These are phyloP conservation scores for Aeminium ludgeri DNA, from an alignment of 495 filamentous ascomycete genomes.

Conservation along the genomic window DNA sequence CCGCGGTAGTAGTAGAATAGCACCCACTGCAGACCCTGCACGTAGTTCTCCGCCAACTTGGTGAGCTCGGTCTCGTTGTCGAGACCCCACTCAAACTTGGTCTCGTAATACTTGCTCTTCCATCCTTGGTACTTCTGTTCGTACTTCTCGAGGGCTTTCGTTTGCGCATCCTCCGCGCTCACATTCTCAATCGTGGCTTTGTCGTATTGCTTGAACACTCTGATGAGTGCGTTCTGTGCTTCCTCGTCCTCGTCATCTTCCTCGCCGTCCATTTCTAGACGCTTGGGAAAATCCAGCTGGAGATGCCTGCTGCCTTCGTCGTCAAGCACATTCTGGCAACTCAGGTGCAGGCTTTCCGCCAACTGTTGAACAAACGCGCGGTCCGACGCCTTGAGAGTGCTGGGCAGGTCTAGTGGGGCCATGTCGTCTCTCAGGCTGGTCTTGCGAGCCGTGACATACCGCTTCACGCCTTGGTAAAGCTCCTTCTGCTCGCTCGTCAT, in stretches of 20 bases:
- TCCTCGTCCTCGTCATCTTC: slow-evolving; percentile 54
- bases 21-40: slow-evolving; percentile 96
- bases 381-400: slow-evolving; percentile 63
- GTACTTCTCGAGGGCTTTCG: slow-evolving; percentile 64
- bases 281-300: slow-evolving; percentile 49
- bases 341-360: slow-evolving; percentile 60
- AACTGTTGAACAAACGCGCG: slow-evolving; percentile 83
- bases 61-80: slow-evolving; percentile 68
- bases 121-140: slow-evolving; percentile 72
- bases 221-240: slow-evolving; percentile 59
- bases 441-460: slow-evolving; percentile 51
- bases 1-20: slow-evolving; percentile 95
- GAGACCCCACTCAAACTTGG: slow-evolving; percentile 82
- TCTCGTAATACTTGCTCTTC: slow-evolving; percentile 81
- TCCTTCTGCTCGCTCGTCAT: slow-evolving; percentile 68
- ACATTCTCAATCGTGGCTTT: slow-evolving; percentile 73
- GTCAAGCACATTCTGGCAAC: slow-evolving; percentile 66
- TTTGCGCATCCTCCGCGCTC: slow-evolving; percentile 58
- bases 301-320: slow-evolving; percentile 68
- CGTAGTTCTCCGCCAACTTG: slow-evolving; percentile 84
- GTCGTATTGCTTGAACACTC: slow-evolving; percentile 78
- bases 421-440: slow-evolving; percentile 26
- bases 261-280: slow-evolving; percentile 35
- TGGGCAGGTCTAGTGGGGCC: slow-evolving; percentile 49
- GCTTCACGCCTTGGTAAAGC: slow-evolving; percentile 65